These are phyloP conservation scores for Tilletiopsis washingtonensis DNA, from an alignment of 1,284 basidiomycete species.

Conservation along the genomic window DNA sequence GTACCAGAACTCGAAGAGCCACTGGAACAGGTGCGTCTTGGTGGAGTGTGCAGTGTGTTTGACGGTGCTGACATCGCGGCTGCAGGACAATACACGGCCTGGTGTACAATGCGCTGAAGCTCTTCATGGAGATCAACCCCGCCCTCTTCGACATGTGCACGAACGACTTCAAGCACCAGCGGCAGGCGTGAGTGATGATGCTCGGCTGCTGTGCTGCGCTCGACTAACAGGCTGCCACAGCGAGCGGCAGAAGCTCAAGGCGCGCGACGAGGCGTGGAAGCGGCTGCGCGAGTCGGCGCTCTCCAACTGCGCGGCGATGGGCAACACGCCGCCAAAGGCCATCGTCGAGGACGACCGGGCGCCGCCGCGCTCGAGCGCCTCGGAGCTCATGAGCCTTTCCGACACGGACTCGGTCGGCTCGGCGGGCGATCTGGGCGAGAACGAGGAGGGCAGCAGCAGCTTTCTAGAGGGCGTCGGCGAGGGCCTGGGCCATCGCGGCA, in stretches of 20 bases:
- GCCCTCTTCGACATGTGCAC: constrained; percentile 89
- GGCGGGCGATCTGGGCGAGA: constrained; percentile 18
- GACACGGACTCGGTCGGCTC: constrained; percentile 27
- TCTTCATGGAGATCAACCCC: constrained; percentile 99
- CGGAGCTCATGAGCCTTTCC: constrained; percentile 19
- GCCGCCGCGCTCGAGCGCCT: constrained; percentile 11
- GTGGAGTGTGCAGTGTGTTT: neutral
- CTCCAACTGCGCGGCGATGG: constrained; percentile 32
- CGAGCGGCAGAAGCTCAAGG: constrained; percentile 33
- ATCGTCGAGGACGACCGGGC: constrained; percentile 31
- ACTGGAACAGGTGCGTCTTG: constrained; percentile 84
- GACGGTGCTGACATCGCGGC: neutral
- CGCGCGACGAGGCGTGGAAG: constrained; percentile 42
- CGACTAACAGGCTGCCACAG: constrained; percentile 1
- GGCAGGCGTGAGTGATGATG: constrained; percentile 41
- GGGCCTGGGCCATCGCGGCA: constrained; percentile 14
- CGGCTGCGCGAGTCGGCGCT: constrained; percentile 34
- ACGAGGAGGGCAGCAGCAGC: constrained; percentile 6
- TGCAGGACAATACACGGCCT: constrained; percentile 91
- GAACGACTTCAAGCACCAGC: constrained; percentile 84
- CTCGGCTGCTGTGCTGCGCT: neutral
- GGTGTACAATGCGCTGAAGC: constrained; percentile 95
- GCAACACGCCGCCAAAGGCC: constrained; percentile 26
- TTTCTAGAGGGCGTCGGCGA: constrained; percentile 7
- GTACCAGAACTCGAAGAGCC: constrained; percentile 90